Evolutionary conservation across 805 yeast species (phyloP).

Genomic region (Schwanniomyces polymorphus): DNA sequence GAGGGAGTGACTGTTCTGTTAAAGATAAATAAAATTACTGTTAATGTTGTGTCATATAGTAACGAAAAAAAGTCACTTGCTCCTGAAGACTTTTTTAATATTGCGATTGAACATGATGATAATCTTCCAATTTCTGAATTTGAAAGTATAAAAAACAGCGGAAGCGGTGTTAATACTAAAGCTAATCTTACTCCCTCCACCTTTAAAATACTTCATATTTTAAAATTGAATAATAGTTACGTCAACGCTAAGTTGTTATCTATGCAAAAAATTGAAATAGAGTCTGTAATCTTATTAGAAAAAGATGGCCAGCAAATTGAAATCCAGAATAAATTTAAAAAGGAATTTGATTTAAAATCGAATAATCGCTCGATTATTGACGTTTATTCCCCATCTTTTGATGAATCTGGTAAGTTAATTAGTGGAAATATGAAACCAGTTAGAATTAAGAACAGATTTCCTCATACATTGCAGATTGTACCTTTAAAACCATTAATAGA

Average conservation of each 20-base stretch:
- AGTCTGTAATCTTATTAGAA: not conserved
- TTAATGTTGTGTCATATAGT: constrained; percentile 6
- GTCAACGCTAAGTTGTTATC: not conserved
- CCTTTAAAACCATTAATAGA: constrained; percentile 27
- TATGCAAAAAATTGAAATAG: not conserved
- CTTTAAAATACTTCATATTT: not conserved
- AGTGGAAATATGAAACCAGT: not conserved
- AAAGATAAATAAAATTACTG: constrained; percentile 8
- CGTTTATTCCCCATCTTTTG: not conserved
- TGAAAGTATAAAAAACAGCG: not conserved
- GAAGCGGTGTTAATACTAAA: not conserved
- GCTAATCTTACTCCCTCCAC: not conserved
- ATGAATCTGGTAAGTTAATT: not conserved
- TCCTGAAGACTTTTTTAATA: not conserved
- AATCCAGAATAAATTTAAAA: not conserved
- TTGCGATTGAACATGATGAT: not conserved
- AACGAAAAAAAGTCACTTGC: not conserved
- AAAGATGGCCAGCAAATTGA: not conserved
- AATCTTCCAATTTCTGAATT: not conserved
- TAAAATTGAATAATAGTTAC: not conserved
- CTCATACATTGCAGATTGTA: constrained; percentile 13
- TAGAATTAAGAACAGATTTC: constrained; percentile 3
- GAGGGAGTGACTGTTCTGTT: constrained; percentile 3
- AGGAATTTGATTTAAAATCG: not conserved
- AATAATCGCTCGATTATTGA: not conserved